phyloP scores from a whole-genome alignment of 768 basidiomycete species.

The Chalciporus pseudorubinellus region DNA sequence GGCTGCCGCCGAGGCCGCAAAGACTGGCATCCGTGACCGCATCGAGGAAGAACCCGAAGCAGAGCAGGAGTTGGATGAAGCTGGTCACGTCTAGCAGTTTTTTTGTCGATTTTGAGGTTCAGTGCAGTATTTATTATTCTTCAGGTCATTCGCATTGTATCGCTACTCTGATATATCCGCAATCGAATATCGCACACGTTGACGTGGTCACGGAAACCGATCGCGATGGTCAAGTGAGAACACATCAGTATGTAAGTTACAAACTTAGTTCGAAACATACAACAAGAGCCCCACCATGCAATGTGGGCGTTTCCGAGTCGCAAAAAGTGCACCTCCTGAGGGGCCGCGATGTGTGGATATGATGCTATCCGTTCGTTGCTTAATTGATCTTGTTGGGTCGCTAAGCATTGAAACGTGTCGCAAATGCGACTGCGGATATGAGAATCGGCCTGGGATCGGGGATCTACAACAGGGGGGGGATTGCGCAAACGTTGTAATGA shows the following conservation, averaged over 20 bases:
- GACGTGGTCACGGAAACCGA: too few species aligned
- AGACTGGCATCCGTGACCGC: constrained; percentile 52
- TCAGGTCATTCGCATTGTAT: constrained; percentile 9
- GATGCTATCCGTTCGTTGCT: not conserved
- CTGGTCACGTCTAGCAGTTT: not conserved
- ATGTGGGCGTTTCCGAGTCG: not conserved
- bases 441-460: not conserved
- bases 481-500: not conserved
- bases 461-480: not conserved
- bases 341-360: not conserved
- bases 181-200: not conserved
- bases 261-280: not conserved
- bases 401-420: not conserved
- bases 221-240: too few species aligned
- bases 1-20: constrained; percentile 46
- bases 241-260: too few species aligned
- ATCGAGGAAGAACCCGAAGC: constrained; percentile 67
- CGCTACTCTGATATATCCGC: constrained; percentile 10
- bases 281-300: not conserved
- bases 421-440: not conserved
- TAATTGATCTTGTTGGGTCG: not conserved
- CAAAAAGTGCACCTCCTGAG: not conserved
- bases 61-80: constrained; percentile 57
- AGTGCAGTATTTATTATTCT: constrained; percentile 5
- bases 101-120: not conserved